Evolutionary conservation across 441 rosid species (phyloP).

Genomic region (Dalechampia spathulata): DNA sequence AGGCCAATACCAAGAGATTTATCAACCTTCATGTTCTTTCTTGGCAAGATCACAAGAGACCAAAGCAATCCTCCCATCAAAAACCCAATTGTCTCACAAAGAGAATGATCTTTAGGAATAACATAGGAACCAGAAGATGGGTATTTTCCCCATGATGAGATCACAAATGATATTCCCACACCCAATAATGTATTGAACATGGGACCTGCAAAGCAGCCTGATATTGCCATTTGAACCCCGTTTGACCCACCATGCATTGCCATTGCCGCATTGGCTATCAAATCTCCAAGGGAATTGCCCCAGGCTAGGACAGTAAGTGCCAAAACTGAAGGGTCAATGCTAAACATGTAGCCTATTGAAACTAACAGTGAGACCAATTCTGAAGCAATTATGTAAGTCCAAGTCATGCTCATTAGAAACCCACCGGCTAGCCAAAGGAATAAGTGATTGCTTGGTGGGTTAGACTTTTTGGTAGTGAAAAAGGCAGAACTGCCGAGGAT

Average conservation of each 20-base stretch:
- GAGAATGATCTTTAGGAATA: constrained; percentile 50
- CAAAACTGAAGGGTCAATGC: constrained; percentile 73
- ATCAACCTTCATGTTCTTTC: constrained; percentile 61
- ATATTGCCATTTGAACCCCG: constrained; percentile 72
- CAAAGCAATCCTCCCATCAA: constrained; percentile 64
- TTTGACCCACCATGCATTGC: constrained; percentile 63
- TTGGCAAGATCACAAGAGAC: constrained; percentile 69
- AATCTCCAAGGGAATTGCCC: constrained; percentile 90
- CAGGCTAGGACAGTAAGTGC: constrained; percentile 88
- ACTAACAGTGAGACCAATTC: constrained; percentile 68
- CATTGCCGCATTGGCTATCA: constrained; percentile 71
- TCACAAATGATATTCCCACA: constrained; percentile 59
- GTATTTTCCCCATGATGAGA: constrained; percentile 50
- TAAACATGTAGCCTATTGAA: constrained; percentile 58
- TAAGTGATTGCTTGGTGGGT: constrained; percentile 57
- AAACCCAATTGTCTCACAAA: constrained; percentile 62
- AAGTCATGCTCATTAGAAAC: constrained; percentile 71
- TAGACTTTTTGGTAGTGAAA: constrained; percentile 38
- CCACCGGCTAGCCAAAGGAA: constrained; percentile 73
- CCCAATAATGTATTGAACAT: constrained; percentile 75
- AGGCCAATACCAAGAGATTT: constrained; percentile 59
- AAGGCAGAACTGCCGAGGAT: constrained; percentile 56
- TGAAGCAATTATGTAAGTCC: constrained; percentile 80
- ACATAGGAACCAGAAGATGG: constrained; percentile 43
- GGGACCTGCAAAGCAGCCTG: constrained; percentile 90